Evolutionary conservation across 257 asterid genomes (phyloP), one percentile per base, ranked within the genome.

Genomic region (Anisodus acutangulus): DNA sequence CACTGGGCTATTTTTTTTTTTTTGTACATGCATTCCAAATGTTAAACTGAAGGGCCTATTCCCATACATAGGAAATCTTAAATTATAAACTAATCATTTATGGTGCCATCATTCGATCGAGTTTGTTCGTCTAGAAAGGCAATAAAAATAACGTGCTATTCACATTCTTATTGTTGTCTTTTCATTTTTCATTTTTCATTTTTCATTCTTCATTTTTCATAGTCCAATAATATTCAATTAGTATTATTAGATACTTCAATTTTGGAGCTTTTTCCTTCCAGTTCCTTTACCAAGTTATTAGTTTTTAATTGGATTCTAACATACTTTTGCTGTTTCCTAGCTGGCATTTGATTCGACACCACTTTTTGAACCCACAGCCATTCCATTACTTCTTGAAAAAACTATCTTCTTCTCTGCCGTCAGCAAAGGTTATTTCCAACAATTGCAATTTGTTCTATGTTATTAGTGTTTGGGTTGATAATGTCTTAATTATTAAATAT

Each of bases 261-360:
- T 59, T 69, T 69, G 78, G 78, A 69, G 17, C 54, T 41, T 69
- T 41, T 16, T 41, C 54, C 54, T 69, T 69, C 31, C 79, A 71
- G 62, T 51, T 78, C 9, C 64, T 53, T 54, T 31, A 43, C 43
- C 78, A 64, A 26, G n/a, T 69, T 82, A 16, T 53, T 67, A 3
- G 16, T 79, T 41, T 55, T 66, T 80, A 51, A 51, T 79, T 58
- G n/a, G 83, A 85, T 83, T 81, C 85, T 88, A 86, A 84, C 87
- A 58, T 83, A 60, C 37, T 85, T 78, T 83, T 85, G 71, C 80
- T 88, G 80, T 89, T 79, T 89, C 93, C 82, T 97, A 97, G 99
- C 85, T 90, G 91, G 97, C 98, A 62, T 95, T 91, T 92, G 98
- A 93, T 83, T 90, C 98, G 41, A 90, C 98, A 13, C 97, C 97